Base-by-base conservation (phyloP, 2,329 filamentous ascomycete species). In the Stenocarpella maydis region DNA sequence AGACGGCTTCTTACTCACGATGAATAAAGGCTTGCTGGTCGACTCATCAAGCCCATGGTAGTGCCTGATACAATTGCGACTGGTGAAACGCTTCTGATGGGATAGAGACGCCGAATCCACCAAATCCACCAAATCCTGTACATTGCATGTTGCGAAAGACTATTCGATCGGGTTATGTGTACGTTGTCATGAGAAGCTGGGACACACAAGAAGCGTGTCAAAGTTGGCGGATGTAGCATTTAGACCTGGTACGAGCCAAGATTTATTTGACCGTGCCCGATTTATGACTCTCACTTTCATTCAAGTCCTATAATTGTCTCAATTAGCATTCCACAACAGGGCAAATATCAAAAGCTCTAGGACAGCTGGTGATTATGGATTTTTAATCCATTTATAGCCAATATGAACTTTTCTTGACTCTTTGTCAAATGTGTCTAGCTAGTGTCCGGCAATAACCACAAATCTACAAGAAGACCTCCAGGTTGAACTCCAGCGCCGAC, bases 401-500 rank as follows among this genome's bases (percentile, higher is more conserved):
- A 26, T 21, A 58, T 8, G 26, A 28, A 69, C 34, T 53, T 52
- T 34, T 66, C 31, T 37, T 14, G 24, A 26, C 9, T 66, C 49
- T 24, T 21, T 37, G 19, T 49, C 10, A 37, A 21, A 39, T 54
- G 39, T 19, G 21, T 26, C 21, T 49, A 37, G n/a, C 47, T 31
- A 37, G 37, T 37, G n/a, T 37, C n/a, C 43, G 28, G n/a, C 14
- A 49, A 37, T 28, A 47, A 39, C 41, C n/a, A 12, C 31, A 24
- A 37, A 58, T 67, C 37, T 71, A 97, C 82, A 98, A 85, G 87
- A 99, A 97, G 74, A 92, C 89, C 82, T 98, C 95, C 39, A 98
- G 88, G 81, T 98, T 97, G 79, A 99, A 88, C 85, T 99, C 96
- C 74, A 99, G 83, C 52, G 93, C 94, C 82, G 94, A 98, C 75